A percentile compares a stretch with the other conserved stretches of the same genome.
These are phyloP conservation scores for Venustampulla echinocandica DNA, from an alignment of 495 filamentous ascomycete genomes.

Conservation along the genomic window DNA sequence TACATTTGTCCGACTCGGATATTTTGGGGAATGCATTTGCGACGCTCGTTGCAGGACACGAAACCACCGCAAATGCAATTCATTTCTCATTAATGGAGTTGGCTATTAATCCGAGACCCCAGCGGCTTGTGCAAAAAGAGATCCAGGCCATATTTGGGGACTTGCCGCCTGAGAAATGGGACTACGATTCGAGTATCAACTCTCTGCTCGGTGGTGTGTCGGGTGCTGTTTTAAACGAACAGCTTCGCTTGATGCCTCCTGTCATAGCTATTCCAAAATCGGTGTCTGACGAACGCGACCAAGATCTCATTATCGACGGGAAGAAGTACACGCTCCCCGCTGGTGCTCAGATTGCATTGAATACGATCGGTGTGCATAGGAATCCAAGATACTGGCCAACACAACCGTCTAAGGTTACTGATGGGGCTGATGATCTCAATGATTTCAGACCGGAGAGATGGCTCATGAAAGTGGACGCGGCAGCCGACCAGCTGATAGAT, in stretches of 20 bases:
- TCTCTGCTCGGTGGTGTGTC: slow-evolving; percentile 43
- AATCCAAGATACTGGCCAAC: slow-evolving; percentile 47
- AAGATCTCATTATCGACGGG: slow-evolving; percentile 43
- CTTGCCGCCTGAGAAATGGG: slow-evolving; percentile 45
- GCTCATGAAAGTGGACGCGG: slow-evolving; percentile 34
- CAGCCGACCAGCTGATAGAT: slow-evolving; percentile 13
- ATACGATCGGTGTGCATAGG: slow-evolving; percentile 38
- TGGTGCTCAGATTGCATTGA: slow-evolving; percentile 35
- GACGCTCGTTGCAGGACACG: slow-evolving; percentile 61
- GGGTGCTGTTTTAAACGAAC: slow-evolving; percentile 62
- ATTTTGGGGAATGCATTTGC: slow-evolving; percentile 65
- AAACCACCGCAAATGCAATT: slow-evolving; percentile 58
- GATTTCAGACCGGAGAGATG: slow-evolving; percentile 49
- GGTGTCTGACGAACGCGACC: slow-evolving; percentile 35
- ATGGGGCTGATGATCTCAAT: slow-evolving; percentile 31
- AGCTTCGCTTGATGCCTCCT: slow-evolving; percentile 55
- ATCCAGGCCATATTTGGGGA: slow-evolving; percentile 47
- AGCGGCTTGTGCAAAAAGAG: slow-evolving; percentile 51
- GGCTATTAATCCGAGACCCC: slow-evolving; percentile 48
- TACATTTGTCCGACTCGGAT: slow-evolving; percentile 28
- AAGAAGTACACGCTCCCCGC: slow-evolving; percentile 41
- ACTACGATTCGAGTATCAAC: slow-evolving; percentile 42
- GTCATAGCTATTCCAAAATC: slow-evolving; percentile 48
- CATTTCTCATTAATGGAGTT: slow-evolving; percentile 54
- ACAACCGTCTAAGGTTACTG: slow-evolving; percentile 25